Base-by-base conservation (phyloP, 352 stramenopile genomes). In the Peronospora belbahrii region DNA sequence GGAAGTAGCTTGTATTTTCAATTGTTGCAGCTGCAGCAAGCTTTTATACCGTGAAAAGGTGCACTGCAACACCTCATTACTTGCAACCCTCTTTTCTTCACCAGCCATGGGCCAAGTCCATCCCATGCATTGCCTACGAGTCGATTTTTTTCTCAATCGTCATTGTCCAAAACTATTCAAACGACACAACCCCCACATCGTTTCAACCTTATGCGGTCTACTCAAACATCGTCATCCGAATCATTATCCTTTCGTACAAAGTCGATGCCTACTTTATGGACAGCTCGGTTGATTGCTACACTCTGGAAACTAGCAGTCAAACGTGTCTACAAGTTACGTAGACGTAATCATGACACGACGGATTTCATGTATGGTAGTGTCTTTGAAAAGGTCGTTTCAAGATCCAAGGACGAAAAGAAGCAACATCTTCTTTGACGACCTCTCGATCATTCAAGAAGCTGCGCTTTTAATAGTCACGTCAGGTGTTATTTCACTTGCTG, bases 281-380 rank as follows among this genome's bases (percentile, higher is more conserved):
- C 58, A 0, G 46, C 42, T 42, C 43, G 48, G 9, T 28, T 67
- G n/a, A 25, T 63, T 24, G 47, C 53, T 19, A 56, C 47, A 6
- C 48, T 67, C 1, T 67, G 58, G 58, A 60, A 60, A 22, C 43
- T 67, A 20, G 58, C 53, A 8, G 42, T 67, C 5, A 48, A 44
- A 22, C 58, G 52, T 10, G 48, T 39, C 33, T 48, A 53, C 30
- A 53, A 45, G 20, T 44, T 56, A 11, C 48, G 48, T 7, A 27
- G 39, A 32, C 27, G 51, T 9, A n/a, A 38, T 4, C 37, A 42
- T 18, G 9, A 15, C 8, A 11, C 8, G 22, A 7, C 7, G 32
- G 42, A 63, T 38, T 38, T 36, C 15, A 42, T 56, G 30, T 52
- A 47, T 27, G 33, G 47, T 30, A 53, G 24, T 32, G 22, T 7